phyloP scores from a whole-genome alignment of 2,329 filamentous ascomycete genomes.

The Scopulariopsis brevicaulis region DNA sequence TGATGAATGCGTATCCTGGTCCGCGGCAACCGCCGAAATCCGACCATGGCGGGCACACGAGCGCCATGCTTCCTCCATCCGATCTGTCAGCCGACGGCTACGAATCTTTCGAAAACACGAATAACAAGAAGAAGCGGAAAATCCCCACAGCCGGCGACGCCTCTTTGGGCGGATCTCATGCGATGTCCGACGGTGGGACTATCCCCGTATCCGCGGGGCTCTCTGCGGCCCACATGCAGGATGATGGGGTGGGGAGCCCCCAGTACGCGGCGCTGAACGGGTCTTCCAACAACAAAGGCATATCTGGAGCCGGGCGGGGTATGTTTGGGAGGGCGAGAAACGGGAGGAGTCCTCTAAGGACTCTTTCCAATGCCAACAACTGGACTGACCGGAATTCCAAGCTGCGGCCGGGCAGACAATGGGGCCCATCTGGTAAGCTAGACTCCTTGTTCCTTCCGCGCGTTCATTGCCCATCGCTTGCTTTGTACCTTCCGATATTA shows the following conservation, averaged over 20 bases:
- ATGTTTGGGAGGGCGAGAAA: conserved; percentile 61
- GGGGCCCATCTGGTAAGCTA: conserved; percentile 34
- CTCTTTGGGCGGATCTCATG: conserved; percentile 1
- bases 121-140: conserved; percentile 99
- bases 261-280: conserved; percentile 14
- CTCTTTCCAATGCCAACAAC: conserved; percentile 31
- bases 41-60: neutral
- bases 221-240: neutral
- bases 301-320: conserved; percentile 77
- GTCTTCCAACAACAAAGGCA: conserved; percentile 41
- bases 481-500: neutral
- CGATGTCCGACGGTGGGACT: conserved; percentile 3
- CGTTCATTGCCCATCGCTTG: neutral
- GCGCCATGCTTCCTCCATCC: conserved; percentile 46
- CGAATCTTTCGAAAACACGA: conserved; percentile 95
- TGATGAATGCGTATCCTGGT: conserved; percentile 12
- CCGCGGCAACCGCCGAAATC: neutral
- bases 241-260: neutral
- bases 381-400: conserved; percentile 40
- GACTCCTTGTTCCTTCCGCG: neutral
- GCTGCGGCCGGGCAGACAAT: conserved; percentile 26
- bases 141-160: conserved; percentile 80
- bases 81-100: conserved; percentile 74
- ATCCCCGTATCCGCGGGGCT: neutral
- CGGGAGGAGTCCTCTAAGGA: conserved; percentile 50